These are phyloP conservation scores for Cynara cardunculus DNA, from an alignment of 129 eudicot genomes.

Conservation along the genomic window DNA sequence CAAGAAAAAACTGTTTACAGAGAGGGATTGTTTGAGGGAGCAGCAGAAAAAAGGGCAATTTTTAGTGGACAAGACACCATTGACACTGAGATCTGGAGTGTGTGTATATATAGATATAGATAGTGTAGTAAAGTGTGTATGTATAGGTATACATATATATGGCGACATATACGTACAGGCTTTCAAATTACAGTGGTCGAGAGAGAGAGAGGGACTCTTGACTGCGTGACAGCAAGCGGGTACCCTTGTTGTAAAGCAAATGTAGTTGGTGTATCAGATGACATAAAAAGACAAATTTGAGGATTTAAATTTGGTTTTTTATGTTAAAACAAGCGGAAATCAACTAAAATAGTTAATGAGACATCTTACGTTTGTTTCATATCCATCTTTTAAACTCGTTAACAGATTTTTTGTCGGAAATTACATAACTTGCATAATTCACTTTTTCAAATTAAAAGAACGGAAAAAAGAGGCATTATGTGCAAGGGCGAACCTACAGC, in stretches of 20 bases:
- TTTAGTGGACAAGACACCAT: conserved; percentile 17
- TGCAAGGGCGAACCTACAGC: too few species aligned
- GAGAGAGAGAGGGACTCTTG: neutral
- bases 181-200: conserved; percentile 15
- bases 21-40: conserved; percentile 14
- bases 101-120: conserved; percentile 5
- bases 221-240: conserved; percentile 28
- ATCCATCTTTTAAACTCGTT: too few species aligned
- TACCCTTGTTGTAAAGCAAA: conserved; percentile 1
- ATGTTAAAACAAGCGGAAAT: neutral
- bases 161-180: conserved; percentile 15
- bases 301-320: neutral
- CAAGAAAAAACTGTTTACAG: neutral
- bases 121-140: neutral
- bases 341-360: too few species aligned
- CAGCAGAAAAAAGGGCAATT: conserved; percentile 14
- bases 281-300: neutral
- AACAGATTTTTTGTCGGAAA: too few species aligned
- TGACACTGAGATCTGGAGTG: conserved; percentile 33
- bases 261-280: neutral
- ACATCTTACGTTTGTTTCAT: too few species aligned
- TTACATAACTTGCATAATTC: too few species aligned
- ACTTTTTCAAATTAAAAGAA: too few species aligned
- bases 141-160: neutral
- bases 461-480: too few species aligned